These are phyloP conservation scores for Strigomonas culicis DNA, from an alignment of 208 protist genomes.

Conservation along the genomic window DNA sequence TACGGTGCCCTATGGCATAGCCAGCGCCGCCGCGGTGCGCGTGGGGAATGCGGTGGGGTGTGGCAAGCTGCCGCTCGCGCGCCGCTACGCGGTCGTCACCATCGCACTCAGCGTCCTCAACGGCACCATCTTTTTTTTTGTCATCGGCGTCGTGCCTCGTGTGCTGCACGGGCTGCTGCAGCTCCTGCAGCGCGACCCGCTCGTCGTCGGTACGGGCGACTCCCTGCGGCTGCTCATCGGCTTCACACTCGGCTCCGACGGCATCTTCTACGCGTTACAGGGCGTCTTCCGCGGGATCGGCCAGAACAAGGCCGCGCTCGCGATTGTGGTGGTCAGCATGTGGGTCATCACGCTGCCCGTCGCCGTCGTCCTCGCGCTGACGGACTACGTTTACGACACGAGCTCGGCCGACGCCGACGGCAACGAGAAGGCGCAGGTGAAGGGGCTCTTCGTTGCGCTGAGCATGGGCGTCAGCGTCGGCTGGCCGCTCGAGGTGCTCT, in stretches of 20 bases:
- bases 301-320: conserved; percentile 14
- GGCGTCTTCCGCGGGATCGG: conserved; percentile 29
- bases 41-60: conserved; percentile 27
- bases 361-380: conserved; percentile 12
- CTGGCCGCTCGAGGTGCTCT: conserved; percentile 13
- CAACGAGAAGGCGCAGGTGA: background rate
- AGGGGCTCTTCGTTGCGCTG: conserved; percentile 10
- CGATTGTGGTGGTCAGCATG: conserved; percentile 16
- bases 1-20: conserved; percentile 17
- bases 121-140: background rate
- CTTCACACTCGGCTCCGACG: conserved; percentile 21
- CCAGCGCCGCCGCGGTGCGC: conserved; percentile 18
- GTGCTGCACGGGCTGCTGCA: background rate
- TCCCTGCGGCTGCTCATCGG: conserved; percentile 6
- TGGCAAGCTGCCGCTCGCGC: conserved; percentile 20
- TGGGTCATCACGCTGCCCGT: conserved; percentile 28
- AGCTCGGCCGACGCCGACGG: conserved; percentile 11
- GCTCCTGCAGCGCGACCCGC: conserved; percentile 21
- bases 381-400: conserved; percentile 12
- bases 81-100: conserved; percentile 18
- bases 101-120: background rate
- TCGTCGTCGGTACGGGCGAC: conserved; percentile 18
- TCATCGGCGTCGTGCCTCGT: background rate
- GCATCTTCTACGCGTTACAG: conserved; percentile 26
- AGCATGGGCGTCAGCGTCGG: conserved; percentile 5